Base-by-base conservation (phyloP, 2,329 filamentous ascomycete genomes). In the Colletotrichum sp. region DNA sequence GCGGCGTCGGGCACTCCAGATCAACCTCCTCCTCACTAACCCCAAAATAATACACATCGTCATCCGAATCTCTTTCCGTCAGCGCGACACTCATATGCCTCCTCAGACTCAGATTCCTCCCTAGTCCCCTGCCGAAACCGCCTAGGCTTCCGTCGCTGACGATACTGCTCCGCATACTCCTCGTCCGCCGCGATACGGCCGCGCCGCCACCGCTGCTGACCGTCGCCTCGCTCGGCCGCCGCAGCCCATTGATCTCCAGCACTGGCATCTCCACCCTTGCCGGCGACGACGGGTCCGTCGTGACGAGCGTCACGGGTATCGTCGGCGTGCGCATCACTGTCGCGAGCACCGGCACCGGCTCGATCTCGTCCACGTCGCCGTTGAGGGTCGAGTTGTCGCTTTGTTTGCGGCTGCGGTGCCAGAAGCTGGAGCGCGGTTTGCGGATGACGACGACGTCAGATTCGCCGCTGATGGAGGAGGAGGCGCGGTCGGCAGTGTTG, bases 31-130 rank as follows among this genome's bases (percentile, higher is more conserved):
- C 74, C 44, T 65, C 74, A 6, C 10, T 67, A 2, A 68, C 59
- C 3, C 74, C 74, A 18, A 76, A 76, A 30, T 69, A 76, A 16
- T 55, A 74, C 10, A 60, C 32, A 32, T 76, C 74, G 10, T 76
- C 74, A n/a, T 76, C 74, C 22, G 74, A 76, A 10, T 75, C 74
- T 15, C 74, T 68, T 24, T 76, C 74, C 3, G 74, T 76, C 64
- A 76, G 18, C 22, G 74, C 59, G 1, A 74, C 34, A 48, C 74
- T 76, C 48, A 69, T 64, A 9, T 72, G 64, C 24, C 74, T 68
- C 57, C 69, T 26, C 4, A 36, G 18, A 22, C 70, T 74, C 44
- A 69, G 4, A 18, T 74, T 48, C 13, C 48, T 44, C n/a, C 34
- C 34, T 34, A 76, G 16, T 2, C 52, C 36, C 8, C 57, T 48